phyloP scores from a whole-genome alignment of 2,329 filamentous ascomycete species.

The Cercospora nicotianae region DNA sequence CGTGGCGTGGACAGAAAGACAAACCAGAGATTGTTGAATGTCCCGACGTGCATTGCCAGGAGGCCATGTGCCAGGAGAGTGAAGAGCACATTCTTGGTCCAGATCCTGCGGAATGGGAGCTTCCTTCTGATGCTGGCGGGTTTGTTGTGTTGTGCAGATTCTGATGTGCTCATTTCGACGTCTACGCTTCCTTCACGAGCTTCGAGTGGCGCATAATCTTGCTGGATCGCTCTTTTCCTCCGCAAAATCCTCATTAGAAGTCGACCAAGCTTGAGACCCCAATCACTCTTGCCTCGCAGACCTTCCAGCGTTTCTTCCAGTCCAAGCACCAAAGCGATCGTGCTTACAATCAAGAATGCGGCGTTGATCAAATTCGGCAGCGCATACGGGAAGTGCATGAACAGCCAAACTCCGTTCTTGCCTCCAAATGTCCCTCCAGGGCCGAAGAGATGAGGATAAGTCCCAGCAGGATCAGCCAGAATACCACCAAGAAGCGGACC shows the following conservation, averaged over 20 bases:
- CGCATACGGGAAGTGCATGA: constrained; percentile 70
- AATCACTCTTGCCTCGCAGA: constrained; percentile 44
- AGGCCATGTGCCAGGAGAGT: constrained; percentile 48
- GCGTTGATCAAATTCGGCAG: constrained; percentile 69
- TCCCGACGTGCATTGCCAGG: constrained; percentile 51
- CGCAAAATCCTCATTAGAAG: constrained; percentile 42
- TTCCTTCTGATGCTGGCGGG: constrained; percentile 32
- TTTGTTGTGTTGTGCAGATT: background rate
- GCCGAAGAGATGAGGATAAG: constrained; percentile 64
- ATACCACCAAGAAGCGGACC: constrained; percentile 61
- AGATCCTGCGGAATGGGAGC: constrained; percentile 50
- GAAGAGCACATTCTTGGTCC: constrained; percentile 48
- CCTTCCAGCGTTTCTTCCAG: constrained; percentile 61
- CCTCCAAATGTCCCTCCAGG: constrained; percentile 58
- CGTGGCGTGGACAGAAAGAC: constrained; percentile 51
- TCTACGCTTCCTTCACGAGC: constrained; percentile 33
- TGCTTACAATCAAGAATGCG: constrained; percentile 57
- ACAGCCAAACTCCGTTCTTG: constrained; percentile 56
- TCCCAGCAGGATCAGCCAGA: constrained; percentile 64
- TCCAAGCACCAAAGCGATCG: constrained; percentile 59
- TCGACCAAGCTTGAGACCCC: constrained; percentile 42
- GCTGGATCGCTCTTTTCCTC: constrained; percentile 27
- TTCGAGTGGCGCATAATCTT: constrained; percentile 37
- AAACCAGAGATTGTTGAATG: constrained; percentile 53
- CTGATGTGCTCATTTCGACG: constrained; percentile 24